phyloP scores from a whole-genome alignment of 768 basidiomycete genomes.

The Mycena capillaripes region DNA sequence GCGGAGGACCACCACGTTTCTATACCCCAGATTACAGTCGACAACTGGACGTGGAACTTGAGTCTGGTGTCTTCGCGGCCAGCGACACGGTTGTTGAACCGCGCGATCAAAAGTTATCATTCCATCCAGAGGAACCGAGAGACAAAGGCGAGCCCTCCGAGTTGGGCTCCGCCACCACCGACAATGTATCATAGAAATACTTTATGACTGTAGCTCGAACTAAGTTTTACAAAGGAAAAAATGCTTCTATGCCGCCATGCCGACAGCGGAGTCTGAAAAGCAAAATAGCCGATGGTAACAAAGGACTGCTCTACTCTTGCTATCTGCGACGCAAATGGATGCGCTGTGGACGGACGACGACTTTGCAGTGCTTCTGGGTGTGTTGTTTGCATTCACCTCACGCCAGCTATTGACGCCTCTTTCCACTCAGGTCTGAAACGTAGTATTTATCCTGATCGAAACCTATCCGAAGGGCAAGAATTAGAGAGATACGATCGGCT shows the following conservation, averaged over 20 bases:
- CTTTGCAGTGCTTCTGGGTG: conserved; percentile 29
- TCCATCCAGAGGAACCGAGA: neutral
- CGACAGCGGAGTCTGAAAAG: conserved; percentile 2
- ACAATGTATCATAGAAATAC: neutral
- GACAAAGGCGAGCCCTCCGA: neutral
- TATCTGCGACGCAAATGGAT: neutral
- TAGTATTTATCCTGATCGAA: neutral
- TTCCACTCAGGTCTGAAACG: conserved; percentile 16
- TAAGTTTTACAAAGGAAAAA: too few relatives aligned
- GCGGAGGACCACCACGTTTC: conserved; percentile 23
- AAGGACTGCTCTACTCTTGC: neutral
- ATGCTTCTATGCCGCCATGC: neutral
- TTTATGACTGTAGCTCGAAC: too few relatives aligned
- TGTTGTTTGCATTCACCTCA: neutral
- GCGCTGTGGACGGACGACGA: conserved; percentile 4
- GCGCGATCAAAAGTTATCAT: neutral
- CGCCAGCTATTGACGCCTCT: neutral
- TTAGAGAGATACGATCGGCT: conserved; percentile 1
- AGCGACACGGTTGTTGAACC: neutral
- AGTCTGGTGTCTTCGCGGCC: neutral
- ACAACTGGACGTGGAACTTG: conserved; percentile 1
- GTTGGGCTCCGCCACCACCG: neutral
- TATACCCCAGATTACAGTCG: neutral
- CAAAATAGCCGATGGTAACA: neutral
- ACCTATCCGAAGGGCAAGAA: conserved; percentile 21